A percentile compares a stretch with the other conserved stretches of the same genome.
Evolutionary conservation across 331 rosid species (phyloP).

Genomic region (Quercus lobata): DNA sequence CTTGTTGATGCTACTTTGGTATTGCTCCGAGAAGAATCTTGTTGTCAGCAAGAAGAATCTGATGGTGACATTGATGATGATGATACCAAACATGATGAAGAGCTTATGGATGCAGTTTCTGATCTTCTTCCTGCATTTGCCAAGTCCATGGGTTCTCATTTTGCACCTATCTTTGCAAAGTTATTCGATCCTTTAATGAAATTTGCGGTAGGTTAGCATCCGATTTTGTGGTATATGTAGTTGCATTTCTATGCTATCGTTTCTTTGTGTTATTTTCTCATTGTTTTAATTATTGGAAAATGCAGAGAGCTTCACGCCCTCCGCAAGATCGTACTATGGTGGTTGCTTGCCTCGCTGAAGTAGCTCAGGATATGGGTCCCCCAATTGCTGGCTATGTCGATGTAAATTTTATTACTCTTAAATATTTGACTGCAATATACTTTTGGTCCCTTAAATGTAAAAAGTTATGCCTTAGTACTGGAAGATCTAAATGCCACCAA

Average conservation of each 20-base stretch:
- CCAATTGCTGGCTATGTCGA: conserved; percentile 85
- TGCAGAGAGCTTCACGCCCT: conserved; percentile 90
- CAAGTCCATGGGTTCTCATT: conserved; percentile 90
- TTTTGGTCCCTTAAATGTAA: too few relatives aligned
- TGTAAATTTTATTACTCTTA: conserved; percentile 34
- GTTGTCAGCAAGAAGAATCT: conserved; percentile 78
- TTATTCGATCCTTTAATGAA: conserved; percentile 88
- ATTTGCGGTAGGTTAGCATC: conserved; percentile 62
- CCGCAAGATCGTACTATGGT: conserved; percentile 97
- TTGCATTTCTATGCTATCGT: neutral
- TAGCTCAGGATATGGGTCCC: conserved; percentile 97
- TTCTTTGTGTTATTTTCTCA: neutral
- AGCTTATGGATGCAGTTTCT: conserved; percentile 96
- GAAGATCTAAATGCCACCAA: too few relatives aligned
- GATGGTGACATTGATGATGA: conserved; percentile 86
- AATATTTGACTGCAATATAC: neutral
- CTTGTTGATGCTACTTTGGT: conserved; percentile 74
- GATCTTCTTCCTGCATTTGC: conserved; percentile 98
- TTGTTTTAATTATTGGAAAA: conserved; percentile 25
- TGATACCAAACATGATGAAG: conserved; percentile 78
- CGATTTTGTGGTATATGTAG: neutral
- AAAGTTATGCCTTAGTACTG: too few relatives aligned
- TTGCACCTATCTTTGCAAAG: conserved; percentile 82
- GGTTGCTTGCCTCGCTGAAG: conserved; percentile 98
- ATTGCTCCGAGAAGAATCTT: conserved; percentile 80